A percentile compares a stretch with the other conserved stretches of the same genome.
These are phyloP conservation scores for Acanthamoeba rhysodes DNA, from an alignment of 208 protist species.

Conservation along the genomic window DNA sequence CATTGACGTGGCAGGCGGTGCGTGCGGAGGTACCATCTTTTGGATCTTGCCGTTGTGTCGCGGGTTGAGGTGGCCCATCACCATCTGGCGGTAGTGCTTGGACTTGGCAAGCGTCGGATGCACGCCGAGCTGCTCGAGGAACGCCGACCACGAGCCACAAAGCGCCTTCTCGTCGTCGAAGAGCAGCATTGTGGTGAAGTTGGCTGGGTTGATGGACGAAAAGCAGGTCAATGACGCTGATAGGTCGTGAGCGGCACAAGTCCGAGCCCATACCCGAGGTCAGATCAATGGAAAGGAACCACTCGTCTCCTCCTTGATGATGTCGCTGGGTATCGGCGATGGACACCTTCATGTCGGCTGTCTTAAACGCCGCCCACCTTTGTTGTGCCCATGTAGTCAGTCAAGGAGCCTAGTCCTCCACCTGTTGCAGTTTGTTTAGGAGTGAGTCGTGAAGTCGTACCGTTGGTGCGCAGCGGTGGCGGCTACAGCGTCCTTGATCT, in stretches of 20 bases:
- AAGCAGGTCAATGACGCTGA: no score
- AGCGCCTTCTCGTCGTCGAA: constrained; percentile 20
- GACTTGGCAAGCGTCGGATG: background rate
- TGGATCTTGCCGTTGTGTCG: background rate
- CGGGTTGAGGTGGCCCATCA: background rate
- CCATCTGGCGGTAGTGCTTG: background rate
- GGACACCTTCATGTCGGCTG: background rate
- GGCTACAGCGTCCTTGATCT: background rate
- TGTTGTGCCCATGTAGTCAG: background rate
- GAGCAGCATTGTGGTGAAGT: background rate
- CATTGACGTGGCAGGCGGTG: no score
- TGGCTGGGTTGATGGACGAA: constrained; percentile 24
- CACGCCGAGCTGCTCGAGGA: background rate
- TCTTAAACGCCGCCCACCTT: background rate
- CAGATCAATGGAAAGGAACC: background rate
- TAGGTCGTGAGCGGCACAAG: background rate
- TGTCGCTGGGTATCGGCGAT: background rate
- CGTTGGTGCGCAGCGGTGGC: background rate
- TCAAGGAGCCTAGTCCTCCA: background rate
- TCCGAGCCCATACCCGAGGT: background rate
- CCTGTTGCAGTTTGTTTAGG: background rate
- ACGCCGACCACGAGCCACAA: background rate
- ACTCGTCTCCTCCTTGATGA: background rate
- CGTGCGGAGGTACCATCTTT: background rate
- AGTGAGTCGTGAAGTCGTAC: background rate